Evolutionary conservation across 192 early-diverging fungal genomes (phyloP), one percentile per base, ranked within the genome.

Genomic region (Dissophora ornata): DNA sequence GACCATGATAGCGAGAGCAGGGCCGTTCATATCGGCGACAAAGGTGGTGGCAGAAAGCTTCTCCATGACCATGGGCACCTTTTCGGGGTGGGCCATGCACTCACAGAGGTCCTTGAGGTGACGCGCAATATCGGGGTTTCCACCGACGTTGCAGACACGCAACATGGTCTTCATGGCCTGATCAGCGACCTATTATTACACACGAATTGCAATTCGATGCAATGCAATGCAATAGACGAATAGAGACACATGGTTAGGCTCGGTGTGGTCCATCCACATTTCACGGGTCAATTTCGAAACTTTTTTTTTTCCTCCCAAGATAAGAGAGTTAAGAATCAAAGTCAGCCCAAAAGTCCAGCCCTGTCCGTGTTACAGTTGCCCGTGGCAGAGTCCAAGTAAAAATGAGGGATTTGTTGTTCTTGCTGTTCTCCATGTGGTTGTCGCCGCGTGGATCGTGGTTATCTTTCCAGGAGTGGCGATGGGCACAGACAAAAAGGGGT

Each of bases 21-120:
- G 88, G 40, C 88, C 85, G 73, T 92, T 85, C 79, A 92, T 88
- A 59, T 90, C 86, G 26, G 87, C 85, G 79, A 94, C 90, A 67
- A 94, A 93, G 61, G 91, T 94, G 67, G 90, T 93, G 64, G 89
- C 88, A 62, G 89, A 89, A 45, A 94, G 84, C 82, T 89, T 87
- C 81, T 89, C 88, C 65, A 93, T 90, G 79, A 84, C 87, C 46
- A 88, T 84, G 50, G 90, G 89, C 28, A 94, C 93, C 66, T 92
- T 88, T 49, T 93, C 87, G 38, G 93, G 93, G 61, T 88, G 80
- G 62, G 90, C 88, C 83, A 93, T 93, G 78, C 87, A 91, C 12
- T 74, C 63, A 65, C 91, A 87, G 10, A 94, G 81, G 54, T 89
- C 89, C 54, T 88, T 89, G 56, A 92, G 82, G 83, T 92, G 91